phyloP scores from a whole-genome alignment of 1,139 yeast species.

The Diutina rugosa region DNA sequence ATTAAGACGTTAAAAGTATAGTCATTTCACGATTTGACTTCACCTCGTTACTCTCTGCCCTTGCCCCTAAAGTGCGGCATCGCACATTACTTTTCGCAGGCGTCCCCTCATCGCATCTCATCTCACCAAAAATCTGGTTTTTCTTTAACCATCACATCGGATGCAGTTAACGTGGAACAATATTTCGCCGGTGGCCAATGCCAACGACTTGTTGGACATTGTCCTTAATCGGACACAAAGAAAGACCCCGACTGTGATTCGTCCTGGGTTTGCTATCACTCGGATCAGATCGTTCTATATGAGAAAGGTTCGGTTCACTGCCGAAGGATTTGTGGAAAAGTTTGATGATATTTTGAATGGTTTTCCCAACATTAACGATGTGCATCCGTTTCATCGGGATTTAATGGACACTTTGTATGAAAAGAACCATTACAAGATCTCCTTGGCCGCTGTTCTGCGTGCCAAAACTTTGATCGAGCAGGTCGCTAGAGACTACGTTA shows the following conservation, averaged over 20 bases:
- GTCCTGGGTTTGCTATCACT: conserved; percentile 92
- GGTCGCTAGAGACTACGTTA: conserved; percentile 86
- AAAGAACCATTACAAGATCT: conserved; percentile 94
- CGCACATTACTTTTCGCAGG: background rate
- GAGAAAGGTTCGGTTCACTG: conserved; percentile 93
- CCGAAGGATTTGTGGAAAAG: conserved; percentile 92
- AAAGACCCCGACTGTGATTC: conserved; percentile 94
- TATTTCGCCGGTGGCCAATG: conserved; percentile 85
- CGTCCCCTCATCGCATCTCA: background rate
- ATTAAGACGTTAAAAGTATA: background rate
- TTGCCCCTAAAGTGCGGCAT: background rate
- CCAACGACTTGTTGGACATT: conserved; percentile 90
- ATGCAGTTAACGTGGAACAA: conserved; percentile 99
- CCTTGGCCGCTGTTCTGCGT: conserved; percentile 89
- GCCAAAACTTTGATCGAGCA: conserved; percentile 93
- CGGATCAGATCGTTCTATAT: conserved; percentile 96
- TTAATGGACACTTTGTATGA: conserved; percentile 95
- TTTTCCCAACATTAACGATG: conserved; percentile 93
- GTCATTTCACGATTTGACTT: background rate
- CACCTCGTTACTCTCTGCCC: background rate
- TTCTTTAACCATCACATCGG: background rate
- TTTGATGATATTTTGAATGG: conserved; percentile 74
- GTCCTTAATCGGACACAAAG: conserved; percentile 96
- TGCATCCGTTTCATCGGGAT: conserved; percentile 97
- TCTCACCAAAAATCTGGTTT: background rate